Conservation (phyloP, 371 early-diverging fungal genomes). For the Smittium culicis region DNA sequence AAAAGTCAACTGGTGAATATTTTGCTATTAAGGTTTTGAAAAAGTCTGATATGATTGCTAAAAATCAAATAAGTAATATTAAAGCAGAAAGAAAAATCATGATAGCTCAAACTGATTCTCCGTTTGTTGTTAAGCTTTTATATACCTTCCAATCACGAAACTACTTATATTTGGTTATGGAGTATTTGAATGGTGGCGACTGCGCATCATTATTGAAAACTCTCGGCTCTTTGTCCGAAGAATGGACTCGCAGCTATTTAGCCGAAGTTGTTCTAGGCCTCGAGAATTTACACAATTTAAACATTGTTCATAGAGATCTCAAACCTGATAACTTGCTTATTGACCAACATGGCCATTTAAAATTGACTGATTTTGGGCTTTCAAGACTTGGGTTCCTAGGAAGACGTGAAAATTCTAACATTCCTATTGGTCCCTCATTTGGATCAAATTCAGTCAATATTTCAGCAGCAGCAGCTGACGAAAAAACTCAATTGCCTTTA, state of each 20-base stretch:
- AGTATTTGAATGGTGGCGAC: constrained; percentile 93
- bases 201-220: constrained; percentile 81
- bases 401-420: constrained; percentile 24
- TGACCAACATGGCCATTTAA: constrained; percentile 63
- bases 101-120: constrained; percentile 64
- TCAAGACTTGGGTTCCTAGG: constrained; percentile 44
- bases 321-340: constrained; percentile 77
- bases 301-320: constrained; percentile 74
- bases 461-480: background rate
- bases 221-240: constrained; percentile 59
- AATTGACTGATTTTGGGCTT: constrained; percentile 76
- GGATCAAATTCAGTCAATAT: background rate
- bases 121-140: constrained; percentile 85
- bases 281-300: constrained; percentile 65
- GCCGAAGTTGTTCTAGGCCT: constrained; percentile 78
- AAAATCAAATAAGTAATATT: constrained; percentile 76
- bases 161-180: constrained; percentile 86
- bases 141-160: constrained; percentile 87
- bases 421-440: background rate
- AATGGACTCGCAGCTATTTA: constrained; percentile 63
- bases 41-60: constrained; percentile 79
- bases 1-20: constrained; percentile 65
- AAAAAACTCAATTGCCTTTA: background rate
- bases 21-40: constrained; percentile 88
- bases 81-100: constrained; percentile 86